phyloP scores from a whole-genome alignment of 129 eudicot genomes.

The Flaveria linearis region DNA sequence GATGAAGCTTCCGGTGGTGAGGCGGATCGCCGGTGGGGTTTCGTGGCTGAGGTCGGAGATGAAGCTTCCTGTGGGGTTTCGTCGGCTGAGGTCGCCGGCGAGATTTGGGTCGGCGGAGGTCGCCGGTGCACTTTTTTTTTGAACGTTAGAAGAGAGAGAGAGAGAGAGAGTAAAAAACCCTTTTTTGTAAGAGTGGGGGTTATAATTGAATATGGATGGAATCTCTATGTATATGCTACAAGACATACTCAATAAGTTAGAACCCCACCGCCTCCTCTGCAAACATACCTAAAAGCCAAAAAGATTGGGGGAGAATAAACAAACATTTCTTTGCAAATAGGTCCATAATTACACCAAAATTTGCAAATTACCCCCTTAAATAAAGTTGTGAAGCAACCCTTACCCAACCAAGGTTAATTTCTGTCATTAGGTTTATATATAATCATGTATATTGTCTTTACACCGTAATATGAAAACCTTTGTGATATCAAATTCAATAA shows the following conservation, averaged over 20 bases:
- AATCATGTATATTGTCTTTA: no score
- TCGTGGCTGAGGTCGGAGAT: no score
- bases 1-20: no score
- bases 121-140: no score
- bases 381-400: background rate
- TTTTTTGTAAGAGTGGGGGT: background rate
- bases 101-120: no score
- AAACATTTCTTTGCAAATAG: background rate
- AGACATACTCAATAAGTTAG: constrained; percentile 52
- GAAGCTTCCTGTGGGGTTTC: no score
- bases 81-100: no score
- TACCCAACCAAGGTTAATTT: background rate
- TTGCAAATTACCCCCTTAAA: background rate
- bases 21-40: no score
- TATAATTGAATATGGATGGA: constrained; percentile 34
- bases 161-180: no score
- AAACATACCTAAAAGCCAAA: constrained; percentile 35
- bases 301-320: background rate
- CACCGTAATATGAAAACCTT: no score
- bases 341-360: constrained; percentile 5
- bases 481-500: no score
- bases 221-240: constrained; percentile 52
- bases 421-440: background rate
- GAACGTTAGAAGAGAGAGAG: no score
- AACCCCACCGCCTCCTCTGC: constrained; percentile 44